Evolutionary conservation across 2,329 filamentous ascomycete genomes (phyloP), one percentile per base, ranked within the genome.

Genomic region (Ascochyta rabiei): DNA sequence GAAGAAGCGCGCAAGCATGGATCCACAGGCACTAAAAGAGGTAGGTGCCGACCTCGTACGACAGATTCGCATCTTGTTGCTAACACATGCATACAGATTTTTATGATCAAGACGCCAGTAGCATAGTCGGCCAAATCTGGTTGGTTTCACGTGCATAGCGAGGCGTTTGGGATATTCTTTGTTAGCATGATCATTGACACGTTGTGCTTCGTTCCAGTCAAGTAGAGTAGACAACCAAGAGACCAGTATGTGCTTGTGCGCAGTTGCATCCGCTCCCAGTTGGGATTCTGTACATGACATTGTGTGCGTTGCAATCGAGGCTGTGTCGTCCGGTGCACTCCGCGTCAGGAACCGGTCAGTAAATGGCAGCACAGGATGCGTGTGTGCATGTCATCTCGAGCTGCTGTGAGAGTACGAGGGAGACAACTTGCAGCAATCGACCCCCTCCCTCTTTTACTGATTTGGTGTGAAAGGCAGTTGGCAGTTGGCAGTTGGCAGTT

Each of bases 11-110:
- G 92, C 93, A 2, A 84, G 92, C 54, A 84, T 91, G 79, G 90
- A 97, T 74, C 83, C 87, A 43, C 86, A 89, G 69, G 90, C 92
- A 13, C 77, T 98, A 69, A 93, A 93, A 73, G 92, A 97, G 86
- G 90, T 93, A 78, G 47, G 66, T 63, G 33, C 13, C 2, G 15
- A 26, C 6, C n/a, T 6, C 26, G 15, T n/a, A 31, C 6, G 2
- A 23, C 6, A 9, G 16, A 24, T 5, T 4, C 30, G 4, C 10
- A 7, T n/a, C 13, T 23, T 6, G 24, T 9, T 35, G 38, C 62
- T 71, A 56, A 70, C 48, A 28, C n/a, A 8, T 21, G 8, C 15
- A 9, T 7, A 12, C 16, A 72, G 69, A 74, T 74, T 56, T 71
- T 74, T 56, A 74, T 74, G 71, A 71, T 73, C 56, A 73, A 73